Evolutionary conservation across 768 basidiomycete species (phyloP), one percentile per base, ranked within the genome.

Genomic region (Rhodotorula diobovata): DNA sequence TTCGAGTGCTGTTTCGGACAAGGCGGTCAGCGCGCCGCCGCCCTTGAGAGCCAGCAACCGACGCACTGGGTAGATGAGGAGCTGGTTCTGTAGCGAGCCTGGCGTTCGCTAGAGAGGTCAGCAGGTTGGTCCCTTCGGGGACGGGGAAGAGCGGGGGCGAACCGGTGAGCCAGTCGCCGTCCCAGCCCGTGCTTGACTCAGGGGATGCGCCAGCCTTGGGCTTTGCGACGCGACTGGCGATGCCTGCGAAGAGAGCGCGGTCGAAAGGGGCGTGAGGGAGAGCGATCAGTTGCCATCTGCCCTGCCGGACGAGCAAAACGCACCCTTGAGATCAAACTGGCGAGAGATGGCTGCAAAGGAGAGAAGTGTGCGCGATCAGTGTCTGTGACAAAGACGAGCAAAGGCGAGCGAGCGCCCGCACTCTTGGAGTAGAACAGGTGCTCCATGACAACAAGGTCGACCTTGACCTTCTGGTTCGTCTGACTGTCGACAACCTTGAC

Each of bases 381-480:
- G 45, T 2, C 43, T 43, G 11, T 14, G 32, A 28, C 30, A 25
- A 30, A 15, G 32, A 39, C 5, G 39, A 39, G n/a, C 34, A 28
- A 2, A 46, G 41, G n/a, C n/a, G n/a, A n/a, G n/a, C n/a, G n/a
- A n/a, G n/a, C n/a, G n/a, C n/a, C n/a, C 43, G n/a, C 20, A 41
- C 73, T 67, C 30, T 81, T 87, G 85, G 81, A 94, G 86, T 55
- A 95, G 81, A 63, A 97, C 83, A 23, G 96, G 93, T 79, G 94
- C 81, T 98, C 95, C 93, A 96, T 97, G 55, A 98, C 90, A 43
- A 97, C 82, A n/a, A 98, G 82, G 77, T 95, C 96, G 90, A 95
- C 93, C 76, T 93, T 87, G 10, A 88, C 89, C 9, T 88, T 86
- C 78, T 90, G 90, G 5, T 86, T 76, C 16, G 63, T 71, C 66